Evolutionary conservation across 2,329 filamentous ascomycete species (phyloP), one percentile per base, ranked within the genome.

Genomic region (Stachybotrys chlorohalonatus): DNA sequence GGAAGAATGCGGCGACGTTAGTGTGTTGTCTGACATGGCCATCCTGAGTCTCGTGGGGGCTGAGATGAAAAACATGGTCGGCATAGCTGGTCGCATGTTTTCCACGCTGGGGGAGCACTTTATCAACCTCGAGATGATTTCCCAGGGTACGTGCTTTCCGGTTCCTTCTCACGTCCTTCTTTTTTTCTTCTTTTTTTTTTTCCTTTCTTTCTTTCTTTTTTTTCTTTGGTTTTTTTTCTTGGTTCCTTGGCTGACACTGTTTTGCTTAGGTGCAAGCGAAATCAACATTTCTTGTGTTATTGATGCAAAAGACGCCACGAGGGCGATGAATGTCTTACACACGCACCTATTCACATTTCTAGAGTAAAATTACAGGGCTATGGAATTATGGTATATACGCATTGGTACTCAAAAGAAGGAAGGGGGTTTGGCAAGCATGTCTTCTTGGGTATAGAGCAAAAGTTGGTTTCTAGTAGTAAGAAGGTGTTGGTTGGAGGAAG

Each of bases 241-340:
- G 5, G n/a, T 16, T 9, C 7, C 46, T 2, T 13, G 47, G 47
- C 47, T 48, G 6, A 16, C n/a, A 11, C 31, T 17, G 2, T 16
- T 16, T 49, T 24, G 24, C 24, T 16, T 58, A 95, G 91, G 92
- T 64, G 94, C 94, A 31, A 96, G 92, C 68, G 94, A 99, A 76
- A 99, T 99, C 73, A 99, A 97, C 71, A 99, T 99, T 57, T 96
- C 91, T 11, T 99, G 94, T 67, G 94, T 99, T 49, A 95, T 99
- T 68, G 90, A 95, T 64, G 90, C 90, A 61, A 80, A 86, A 60
- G 91, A 97, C 67, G 92, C 94, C 24, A 90, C 92, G 62, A 84
- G 94, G 62, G 94, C 94, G 36, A 87, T 99, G 79, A 97, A 95
- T 68, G 90, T 97, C 65, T 80, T 99, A 60, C 94, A 99, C 70